Base-by-base conservation (phyloP, 768 basidiomycete species). In the Russula olivacea region DNA sequence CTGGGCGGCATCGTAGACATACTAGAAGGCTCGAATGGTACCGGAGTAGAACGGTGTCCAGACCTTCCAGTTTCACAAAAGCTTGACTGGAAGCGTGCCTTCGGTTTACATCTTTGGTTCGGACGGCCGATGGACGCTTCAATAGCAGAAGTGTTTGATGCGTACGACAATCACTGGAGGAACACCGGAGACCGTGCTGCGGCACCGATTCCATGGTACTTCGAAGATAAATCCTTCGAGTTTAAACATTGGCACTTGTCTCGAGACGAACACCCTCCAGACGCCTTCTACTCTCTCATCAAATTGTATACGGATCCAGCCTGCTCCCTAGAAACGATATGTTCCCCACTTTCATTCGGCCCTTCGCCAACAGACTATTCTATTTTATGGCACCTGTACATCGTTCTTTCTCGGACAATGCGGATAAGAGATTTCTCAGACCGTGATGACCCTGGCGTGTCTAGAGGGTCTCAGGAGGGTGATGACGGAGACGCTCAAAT, bases 31-130 rank as follows among this genome's bases (percentile, higher is more conserved):
- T 80, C 78, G 55, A 78, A 75, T 64, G 81, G 81, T 3, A 77
- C 77, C 30, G 83, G 81, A 19, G 68, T 80, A 25, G 78, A 80
- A 66, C 82, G 81, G 51, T 79, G 79, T 70, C 72, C 77, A 14
- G 85, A 87, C 59, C 70, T 91, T 30, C 76, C 83, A 59, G 77
- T 97, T 5, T 78, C 84, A 19, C 77, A 85, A 57, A 89, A 84
- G 0, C 74, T 98, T 58, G 95, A 97, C 71, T 99, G 97, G 97
- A 95, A 93, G 72, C 84, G 93, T 21, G 87, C 87, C 0, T 91
- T 98, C 71, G 97, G 92, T 2, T 75, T 98, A 49, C 87, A 87
- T 64, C 76, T 98, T 36, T 99, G 97, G 97, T 98, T 87, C 72
- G 85, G 85, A 0, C 80, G 86, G 48, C 80, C 84, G 3, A 78